Percentiles rank a stretch among this genome's conserved stretches.
Evolutionary conservation across 2,329 filamentous ascomycete species (phyloP).

Genomic region (Amylocarpus encephaloides): DNA sequence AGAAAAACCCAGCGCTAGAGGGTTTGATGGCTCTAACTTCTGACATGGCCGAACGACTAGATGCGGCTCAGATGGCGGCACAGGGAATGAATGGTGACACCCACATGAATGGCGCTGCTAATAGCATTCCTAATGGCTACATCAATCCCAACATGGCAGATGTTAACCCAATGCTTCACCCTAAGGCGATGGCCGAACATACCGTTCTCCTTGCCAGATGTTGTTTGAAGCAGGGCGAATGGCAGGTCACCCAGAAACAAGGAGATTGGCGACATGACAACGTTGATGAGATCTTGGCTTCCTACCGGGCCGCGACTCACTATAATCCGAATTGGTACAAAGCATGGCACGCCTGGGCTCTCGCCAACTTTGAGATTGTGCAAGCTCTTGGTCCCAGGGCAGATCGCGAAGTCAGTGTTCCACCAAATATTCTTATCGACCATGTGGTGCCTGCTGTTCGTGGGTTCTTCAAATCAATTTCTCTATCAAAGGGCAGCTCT

Average conservation of each 20-base stretch:
- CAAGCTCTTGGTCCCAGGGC: constrained; percentile 54
- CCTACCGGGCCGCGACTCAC: constrained; percentile 85
- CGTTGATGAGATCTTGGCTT: constrained; percentile 81
- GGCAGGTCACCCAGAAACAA: constrained; percentile 79
- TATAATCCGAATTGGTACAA: constrained; percentile 98
- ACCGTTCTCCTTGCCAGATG: constrained; percentile 82
- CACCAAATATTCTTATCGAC: constrained; percentile 63
- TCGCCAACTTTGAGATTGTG: constrained; percentile 98
- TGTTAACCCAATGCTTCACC: constrained; percentile 15
- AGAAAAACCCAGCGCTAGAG: constrained; percentile 54
- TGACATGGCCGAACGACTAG: constrained; percentile 43
- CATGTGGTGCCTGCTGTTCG: constrained; percentile 92
- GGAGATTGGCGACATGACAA: constrained; percentile 84
- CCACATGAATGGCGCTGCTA: constrained; percentile 39
- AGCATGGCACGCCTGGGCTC: constrained; percentile 97
- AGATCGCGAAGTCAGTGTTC: constrained; percentile 39
- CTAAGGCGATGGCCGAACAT: constrained; percentile 50
- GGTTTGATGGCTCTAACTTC: constrained; percentile 54
- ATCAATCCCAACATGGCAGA: constrained; percentile 34
- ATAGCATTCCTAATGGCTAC: constrained; percentile 8
- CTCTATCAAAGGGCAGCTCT: constrained; percentile 83
- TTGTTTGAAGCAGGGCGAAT: constrained; percentile 93
- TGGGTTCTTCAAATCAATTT: constrained; percentile 97
- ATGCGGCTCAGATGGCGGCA: constrained; percentile 25
- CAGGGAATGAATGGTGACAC: constrained; percentile 27